These are phyloP conservation scores for Firmiana major DNA, from an alignment of 345 rosid species.

Conservation along the genomic window DNA sequence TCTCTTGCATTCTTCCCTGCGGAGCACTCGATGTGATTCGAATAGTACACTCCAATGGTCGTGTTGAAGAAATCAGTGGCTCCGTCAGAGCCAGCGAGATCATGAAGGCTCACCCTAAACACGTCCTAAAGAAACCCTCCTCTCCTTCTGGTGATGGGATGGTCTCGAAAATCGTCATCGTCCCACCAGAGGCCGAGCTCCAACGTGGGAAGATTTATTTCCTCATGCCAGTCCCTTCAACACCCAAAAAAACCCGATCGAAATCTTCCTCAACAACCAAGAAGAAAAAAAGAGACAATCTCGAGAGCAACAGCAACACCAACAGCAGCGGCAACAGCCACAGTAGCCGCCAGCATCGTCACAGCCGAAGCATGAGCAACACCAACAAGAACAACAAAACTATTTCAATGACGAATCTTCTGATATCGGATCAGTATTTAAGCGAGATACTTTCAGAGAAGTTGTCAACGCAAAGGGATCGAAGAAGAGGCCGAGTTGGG, in stretches of 20 bases:
- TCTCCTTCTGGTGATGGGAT: constrained; percentile 45
- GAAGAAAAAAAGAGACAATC: constrained; percentile 22
- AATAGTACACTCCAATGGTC: constrained; percentile 83
- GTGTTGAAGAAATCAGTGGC: constrained; percentile 92
- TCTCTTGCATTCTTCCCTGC: constrained; percentile 96
- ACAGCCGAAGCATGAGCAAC: constrained; percentile 11
- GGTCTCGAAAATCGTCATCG: constrained; percentile 71
- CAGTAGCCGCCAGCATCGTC: constrained; percentile 20
- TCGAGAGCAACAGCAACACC: background rate
- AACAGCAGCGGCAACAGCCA: background rate
- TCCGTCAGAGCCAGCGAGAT: constrained; percentile 68
- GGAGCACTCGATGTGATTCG: constrained; percentile 94
- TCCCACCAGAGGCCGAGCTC: constrained; percentile 90
- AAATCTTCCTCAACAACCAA: constrained; percentile 17
- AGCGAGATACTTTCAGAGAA: constrained; percentile 93
- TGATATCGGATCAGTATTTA: constrained; percentile 73
- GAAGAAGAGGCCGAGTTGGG: constrained; percentile 80
- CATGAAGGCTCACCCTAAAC: constrained; percentile 81
- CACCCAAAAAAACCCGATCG: constrained; percentile 31
- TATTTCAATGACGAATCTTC: constrained; percentile 34
- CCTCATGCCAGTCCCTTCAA: constrained; percentile 61
- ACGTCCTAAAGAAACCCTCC: constrained; percentile 79
- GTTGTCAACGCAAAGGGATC: constrained; percentile 65
- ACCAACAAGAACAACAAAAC: constrained; percentile 16
- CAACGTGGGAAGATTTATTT: constrained; percentile 94